Conservation (phyloP, 2,329 filamentous ascomycete genomes). For the Knufia fluminis region DNA sequence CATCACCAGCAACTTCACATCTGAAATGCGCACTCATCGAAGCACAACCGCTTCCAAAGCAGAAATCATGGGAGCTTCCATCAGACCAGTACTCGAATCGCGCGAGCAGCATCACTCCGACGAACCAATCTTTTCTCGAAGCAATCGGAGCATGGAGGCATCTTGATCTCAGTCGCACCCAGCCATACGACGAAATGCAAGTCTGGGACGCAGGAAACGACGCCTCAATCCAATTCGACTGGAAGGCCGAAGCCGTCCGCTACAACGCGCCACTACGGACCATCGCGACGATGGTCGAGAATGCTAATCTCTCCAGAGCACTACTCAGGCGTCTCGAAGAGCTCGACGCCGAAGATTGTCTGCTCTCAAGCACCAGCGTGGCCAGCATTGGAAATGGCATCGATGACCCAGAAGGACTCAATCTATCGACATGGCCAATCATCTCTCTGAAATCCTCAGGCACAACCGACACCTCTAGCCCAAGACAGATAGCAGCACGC, state of each 20-base stretch:
- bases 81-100: slow-evolving; percentile 75
- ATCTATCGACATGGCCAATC: slow-evolving; percentile 81
- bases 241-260: slow-evolving; percentile 40
- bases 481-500: slow-evolving; percentile 60
- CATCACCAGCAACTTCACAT: slow-evolving; percentile 63
- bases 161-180: slow-evolving; percentile 62
- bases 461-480: slow-evolving; percentile 16
- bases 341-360: slow-evolving; percentile 46
- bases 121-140: slow-evolving; percentile 73
- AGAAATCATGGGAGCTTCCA: slow-evolving; percentile 57
- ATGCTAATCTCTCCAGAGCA: slow-evolving; percentile 74
- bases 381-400: slow-evolving; percentile 68
- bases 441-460: slow-evolving; percentile 55
- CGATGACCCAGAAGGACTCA: slow-evolving; percentile 54
- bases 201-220: slow-evolving; percentile 94
- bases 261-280: slow-evolving; percentile 40
- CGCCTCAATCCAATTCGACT: slow-evolving; percentile 82
- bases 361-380: slow-evolving; percentile 70
- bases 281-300: slow-evolving; percentile 96
- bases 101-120: slow-evolving; percentile 87
- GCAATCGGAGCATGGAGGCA: slow-evolving; percentile 78
- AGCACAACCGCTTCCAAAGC: slow-evolving; percentile 69
- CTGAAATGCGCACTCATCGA: slow-evolving; percentile 85
- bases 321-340: slow-evolving; percentile 63
- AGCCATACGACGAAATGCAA: slow-evolving; percentile 91